Conservation (phyloP, 202 grass and related monocot species). For the Bolboschoenoplectus hybrid region DNA sequence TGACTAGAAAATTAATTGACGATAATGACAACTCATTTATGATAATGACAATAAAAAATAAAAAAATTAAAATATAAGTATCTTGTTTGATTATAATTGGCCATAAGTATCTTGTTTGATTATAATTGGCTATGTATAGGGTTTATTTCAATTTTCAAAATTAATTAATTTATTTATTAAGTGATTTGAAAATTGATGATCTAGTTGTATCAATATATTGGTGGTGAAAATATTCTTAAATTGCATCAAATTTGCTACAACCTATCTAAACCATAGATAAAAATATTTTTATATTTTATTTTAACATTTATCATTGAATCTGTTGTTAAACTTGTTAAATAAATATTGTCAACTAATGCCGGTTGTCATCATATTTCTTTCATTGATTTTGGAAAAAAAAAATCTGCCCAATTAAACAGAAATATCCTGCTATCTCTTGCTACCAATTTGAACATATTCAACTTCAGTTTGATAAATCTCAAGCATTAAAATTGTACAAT, state of each 20-base stretch:
- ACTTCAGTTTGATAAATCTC: not conserved
- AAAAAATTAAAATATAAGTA: too few relatives aligned
- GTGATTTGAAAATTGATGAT: not conserved
- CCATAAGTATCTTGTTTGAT: not conserved
- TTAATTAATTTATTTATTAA: not conserved
- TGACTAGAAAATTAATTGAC: too few relatives aligned
- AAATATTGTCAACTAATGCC: not conserved
- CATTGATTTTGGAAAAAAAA: not conserved
- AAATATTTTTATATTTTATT: not conserved
- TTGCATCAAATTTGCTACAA: not conserved
- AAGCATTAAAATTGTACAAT: not conserved
- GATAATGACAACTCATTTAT: too few relatives aligned
- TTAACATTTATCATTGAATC: not conserved
- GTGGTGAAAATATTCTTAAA: not conserved
- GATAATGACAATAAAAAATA: too few relatives aligned
- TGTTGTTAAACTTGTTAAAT: not conserved
- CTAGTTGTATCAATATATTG: not conserved
- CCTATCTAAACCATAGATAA: not conserved
- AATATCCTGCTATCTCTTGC: not conserved
- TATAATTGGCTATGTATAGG: not conserved
- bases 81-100: too few relatives aligned
- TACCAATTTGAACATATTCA: not conserved
- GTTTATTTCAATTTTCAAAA: not conserved
- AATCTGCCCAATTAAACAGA: not conserved
- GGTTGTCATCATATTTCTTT: not conserved